phyloP scores from a whole-genome alignment of 306 rosid genomes.

The Luffa acutangula region DNA sequence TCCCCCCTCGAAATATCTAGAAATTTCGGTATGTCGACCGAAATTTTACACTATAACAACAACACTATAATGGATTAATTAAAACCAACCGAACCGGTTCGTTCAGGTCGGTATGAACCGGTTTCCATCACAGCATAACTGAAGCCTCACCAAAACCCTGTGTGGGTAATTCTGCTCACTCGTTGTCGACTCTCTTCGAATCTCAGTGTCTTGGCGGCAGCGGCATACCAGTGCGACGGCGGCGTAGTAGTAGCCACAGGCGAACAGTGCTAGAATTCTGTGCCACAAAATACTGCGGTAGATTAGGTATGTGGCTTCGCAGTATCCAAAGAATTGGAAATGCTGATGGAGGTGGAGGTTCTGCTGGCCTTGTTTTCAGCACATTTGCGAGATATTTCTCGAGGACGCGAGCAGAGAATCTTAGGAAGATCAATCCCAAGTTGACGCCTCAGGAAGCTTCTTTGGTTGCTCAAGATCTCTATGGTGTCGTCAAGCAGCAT shows the following conservation, averaged over 20 bases:
- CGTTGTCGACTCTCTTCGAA: background rate
- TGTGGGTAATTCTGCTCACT: background rate
- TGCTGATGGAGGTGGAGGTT: background rate
- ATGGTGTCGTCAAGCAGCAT: conserved; percentile 26
- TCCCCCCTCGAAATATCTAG: no score
- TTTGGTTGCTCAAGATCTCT: conserved; percentile 30
- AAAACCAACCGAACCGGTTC: background rate
- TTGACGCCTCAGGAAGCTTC: conserved; percentile 36
- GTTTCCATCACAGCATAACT: background rate
- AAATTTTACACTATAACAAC: no score
- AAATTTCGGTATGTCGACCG: no score
- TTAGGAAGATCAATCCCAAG: conserved; percentile 38
- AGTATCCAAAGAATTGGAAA: background rate
- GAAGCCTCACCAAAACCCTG: background rate
- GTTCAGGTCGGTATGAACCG: background rate
- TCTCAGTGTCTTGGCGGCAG: background rate
- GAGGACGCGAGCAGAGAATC: conserved; percentile 33
- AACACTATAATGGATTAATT: no score
- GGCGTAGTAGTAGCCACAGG: background rate
- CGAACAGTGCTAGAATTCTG: background rate
- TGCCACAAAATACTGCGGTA: background rate
- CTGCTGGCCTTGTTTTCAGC: background rate
- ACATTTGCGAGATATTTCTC: conserved; percentile 33
- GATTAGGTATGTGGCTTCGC: background rate
- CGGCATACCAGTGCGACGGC: background rate